Percentiles rank a stretch among this genome's conserved stretches.
Conservation (phyloP, 495 filamentous ascomycete genomes). For the Aspergillus sparsus region DNA sequence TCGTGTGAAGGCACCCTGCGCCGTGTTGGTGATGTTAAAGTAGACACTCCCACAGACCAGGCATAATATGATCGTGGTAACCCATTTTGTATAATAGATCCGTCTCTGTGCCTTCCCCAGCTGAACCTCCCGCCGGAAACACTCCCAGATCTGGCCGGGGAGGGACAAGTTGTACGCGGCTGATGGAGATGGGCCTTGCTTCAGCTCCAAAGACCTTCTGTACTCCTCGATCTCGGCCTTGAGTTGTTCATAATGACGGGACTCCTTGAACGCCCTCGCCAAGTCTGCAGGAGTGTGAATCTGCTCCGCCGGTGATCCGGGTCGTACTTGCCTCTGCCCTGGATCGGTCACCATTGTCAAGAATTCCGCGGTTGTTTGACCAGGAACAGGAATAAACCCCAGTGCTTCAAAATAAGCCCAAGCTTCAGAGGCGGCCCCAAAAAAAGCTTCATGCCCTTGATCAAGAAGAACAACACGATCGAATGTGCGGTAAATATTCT, state of each 20-base stretch:
- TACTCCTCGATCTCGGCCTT: constrained; percentile 13
- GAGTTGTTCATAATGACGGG: constrained; percentile 26
- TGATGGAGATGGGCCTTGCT: not conserved
- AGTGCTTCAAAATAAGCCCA: constrained; percentile 64
- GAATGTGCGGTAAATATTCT: constrained; percentile 59
- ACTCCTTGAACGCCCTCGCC: constrained; percentile 3
- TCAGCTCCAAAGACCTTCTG: not conserved
- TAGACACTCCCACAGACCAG: constrained; percentile 10
- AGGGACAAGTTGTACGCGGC: not conserved
- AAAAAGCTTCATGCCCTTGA: constrained; percentile 59
- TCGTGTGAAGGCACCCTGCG: constrained; percentile 42
- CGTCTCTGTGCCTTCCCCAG: constrained; percentile 7
- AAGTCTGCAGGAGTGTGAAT: constrained; percentile 4
- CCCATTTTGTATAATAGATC: constrained; percentile 11
- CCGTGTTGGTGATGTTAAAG: constrained; percentile 32
- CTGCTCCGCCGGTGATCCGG: constrained; percentile 41
- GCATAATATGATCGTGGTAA: constrained; percentile 5
- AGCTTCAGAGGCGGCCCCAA: constrained; percentile 57
- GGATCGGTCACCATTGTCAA: constrained; percentile 70
- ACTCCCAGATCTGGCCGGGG: not conserved
- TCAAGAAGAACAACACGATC: constrained; percentile 69
- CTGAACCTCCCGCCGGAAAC: constrained; percentile 4
- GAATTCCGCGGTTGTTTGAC: constrained; percentile 68
- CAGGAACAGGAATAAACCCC: constrained; percentile 61
- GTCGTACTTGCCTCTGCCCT: constrained; percentile 58